These are phyloP conservation scores for Dioscorea cayenensis DNA, from an alignment of 116 monocot genomes.

Conservation along the genomic window DNA sequence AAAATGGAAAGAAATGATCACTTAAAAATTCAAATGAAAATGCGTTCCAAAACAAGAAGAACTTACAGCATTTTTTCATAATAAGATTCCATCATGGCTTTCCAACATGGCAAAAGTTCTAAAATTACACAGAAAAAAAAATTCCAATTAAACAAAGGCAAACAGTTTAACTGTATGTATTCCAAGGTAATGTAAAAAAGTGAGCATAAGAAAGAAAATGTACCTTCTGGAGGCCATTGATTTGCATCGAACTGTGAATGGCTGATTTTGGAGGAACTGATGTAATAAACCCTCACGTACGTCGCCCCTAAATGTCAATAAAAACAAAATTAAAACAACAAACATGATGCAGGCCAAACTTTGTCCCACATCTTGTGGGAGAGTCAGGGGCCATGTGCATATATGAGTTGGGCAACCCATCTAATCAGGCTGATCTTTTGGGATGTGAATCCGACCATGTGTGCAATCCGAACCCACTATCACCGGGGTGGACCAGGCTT, in stretches of 20 bases:
- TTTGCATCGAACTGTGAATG: conserved; percentile 21
- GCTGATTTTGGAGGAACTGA: conserved; percentile 37
- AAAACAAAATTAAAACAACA: neutral
- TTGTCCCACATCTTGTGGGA: too few relatives aligned
- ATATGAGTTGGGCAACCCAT: too few relatives aligned
- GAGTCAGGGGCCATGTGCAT: too few relatives aligned
- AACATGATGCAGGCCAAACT: too few relatives aligned
- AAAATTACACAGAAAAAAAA: conserved; percentile 12
- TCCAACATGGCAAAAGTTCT: conserved; percentile 73
- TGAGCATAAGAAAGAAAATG: neutral
- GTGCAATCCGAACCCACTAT: too few relatives aligned
- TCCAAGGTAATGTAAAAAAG: too few relatives aligned
- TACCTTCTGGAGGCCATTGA: conserved; percentile 87
- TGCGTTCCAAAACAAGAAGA: neutral
- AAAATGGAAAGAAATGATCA: neutral
- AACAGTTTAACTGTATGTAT: too few relatives aligned
- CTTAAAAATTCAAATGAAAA: neutral
- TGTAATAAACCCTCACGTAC: conserved; percentile 72
- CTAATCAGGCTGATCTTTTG: too few relatives aligned
- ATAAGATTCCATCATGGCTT: conserved; percentile 53
- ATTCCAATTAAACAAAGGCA: neutral
- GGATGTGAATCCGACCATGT: too few relatives aligned
- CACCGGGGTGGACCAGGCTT: too few relatives aligned
- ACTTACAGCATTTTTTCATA: conserved; percentile 65
- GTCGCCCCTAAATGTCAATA: conserved; percentile 54